Base-by-base conservation (phyloP, 345 rosid genomes). In the Aquilaria sinensis region DNA sequence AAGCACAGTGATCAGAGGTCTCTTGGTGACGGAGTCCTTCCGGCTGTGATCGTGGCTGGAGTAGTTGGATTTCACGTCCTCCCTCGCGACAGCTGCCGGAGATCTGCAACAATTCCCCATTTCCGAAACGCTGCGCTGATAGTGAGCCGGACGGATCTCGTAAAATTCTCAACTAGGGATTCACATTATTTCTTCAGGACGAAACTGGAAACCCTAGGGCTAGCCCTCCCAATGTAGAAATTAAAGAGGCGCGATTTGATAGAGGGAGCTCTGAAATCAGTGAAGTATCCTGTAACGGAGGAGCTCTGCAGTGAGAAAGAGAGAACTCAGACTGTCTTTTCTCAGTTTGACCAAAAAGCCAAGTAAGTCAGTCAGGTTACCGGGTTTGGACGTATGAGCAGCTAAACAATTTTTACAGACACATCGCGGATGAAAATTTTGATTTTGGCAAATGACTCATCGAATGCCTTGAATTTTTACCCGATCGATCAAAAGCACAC, bases 61-160 rank as follows among this genome's bases (percentile, higher is more conserved):
- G 72, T 67, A 87, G 83, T 67, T 86, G 10, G 97, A 81, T 78
- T 94, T 94, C 14, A 94, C 99, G 57, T 94, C 99, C 57, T 94
- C 97, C 58, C 99, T 77, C 59, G 97, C 99, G 0, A 91, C 97
- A 2, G 99, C 86, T 0, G 97, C 99, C 51, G 99, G 99, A 85
- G 99, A 94, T 94, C 99, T 90, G 77, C 99, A 94, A 71, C 99
- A 94, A 77, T 94, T 94, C 54, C 99, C 99, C 99, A 94, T 93
- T 47, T 49, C 58, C 12, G 31, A 68, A 68, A 57, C 15, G 72
- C 65, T 54, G 49, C 52, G 53, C 34, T 53, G 23, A 23, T 23
- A 23, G 23, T 23, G 23, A 58, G 54, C 47, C 46, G 5, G 2
- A 33, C 61, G 62, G 80, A 60, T 77, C 82, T 79, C 66, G 61